Base-by-base conservation (phyloP, 176 grass and related monocot species). In the Eremochloa ophiuroides region DNA sequence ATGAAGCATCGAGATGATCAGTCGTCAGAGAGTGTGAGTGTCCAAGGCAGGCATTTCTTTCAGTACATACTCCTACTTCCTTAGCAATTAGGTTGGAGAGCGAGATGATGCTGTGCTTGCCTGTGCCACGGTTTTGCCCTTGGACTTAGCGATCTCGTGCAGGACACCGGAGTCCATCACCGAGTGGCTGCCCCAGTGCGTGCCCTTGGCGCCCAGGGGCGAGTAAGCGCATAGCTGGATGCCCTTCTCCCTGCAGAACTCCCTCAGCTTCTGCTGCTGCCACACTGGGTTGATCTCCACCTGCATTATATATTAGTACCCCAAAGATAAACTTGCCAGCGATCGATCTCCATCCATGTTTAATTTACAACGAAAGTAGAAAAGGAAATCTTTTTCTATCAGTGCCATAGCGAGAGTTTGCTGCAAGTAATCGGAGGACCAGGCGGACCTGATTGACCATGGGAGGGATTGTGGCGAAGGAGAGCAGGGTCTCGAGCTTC, bases 161-260 rank as follows among this genome's bases (percentile, higher is more conserved):
- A 93, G 56, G 20, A 83, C 86, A 23, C 80, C 87, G 20, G 72
- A 46, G 74, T 59, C 78, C 76, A 97, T 80, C n/a, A 94, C 91
- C 10, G 71, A 82, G 81, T 91, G 70, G 56, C 86, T 85, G 16
- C 94, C 94, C 94, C 94, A 93, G 16, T 83, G 39, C 43, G 86
- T 86, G 46, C 94, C 94, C 51, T 85, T 89, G 85, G 86, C 91
- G 0, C 88, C 94, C 9, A 93, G 73, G 2, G 88, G 94, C 42
- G 88, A 91, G 64, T 97, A 93, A 25, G 81, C 94, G 25, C 89
- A 91, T 8, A 97, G 48, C 83, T 97, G 89, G 73, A 93, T 91
- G 40, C 81, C 83, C 20, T 88, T 86, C 7, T 60, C 53, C 18
- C 16, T 65, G 84, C 94, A 97, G 27, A 97, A 87, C 63, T 85